phyloP scores from a whole-genome alignment of 2,329 filamentous ascomycete species.

The Fonsecaea nubica region DNA sequence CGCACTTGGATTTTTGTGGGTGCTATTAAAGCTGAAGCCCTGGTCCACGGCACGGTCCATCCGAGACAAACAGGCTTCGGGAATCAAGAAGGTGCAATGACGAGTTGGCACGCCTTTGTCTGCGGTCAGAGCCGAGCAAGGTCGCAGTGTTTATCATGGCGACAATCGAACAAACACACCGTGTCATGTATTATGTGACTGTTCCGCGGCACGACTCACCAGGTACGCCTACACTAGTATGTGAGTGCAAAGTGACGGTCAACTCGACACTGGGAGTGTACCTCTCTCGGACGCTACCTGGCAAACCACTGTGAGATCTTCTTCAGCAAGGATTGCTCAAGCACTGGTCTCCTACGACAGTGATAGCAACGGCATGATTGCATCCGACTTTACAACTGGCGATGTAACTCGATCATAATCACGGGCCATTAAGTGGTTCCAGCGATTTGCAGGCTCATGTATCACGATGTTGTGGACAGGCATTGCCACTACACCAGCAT shows the following conservation, averaged over 20 bases:
- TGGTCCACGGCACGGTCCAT: constrained; percentile 37
- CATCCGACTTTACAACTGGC: neutral
- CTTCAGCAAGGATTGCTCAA: neutral
- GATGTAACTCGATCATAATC: neutral
- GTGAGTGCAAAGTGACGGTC: neutral
- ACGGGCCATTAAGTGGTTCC: neutral
- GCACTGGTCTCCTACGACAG: neutral
- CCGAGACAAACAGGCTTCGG: neutral
- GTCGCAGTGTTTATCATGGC: neutral
- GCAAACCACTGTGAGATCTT: constrained; percentile 1
- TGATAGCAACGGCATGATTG: neutral
- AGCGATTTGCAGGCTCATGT: neutral
- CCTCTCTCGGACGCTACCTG: neutral
- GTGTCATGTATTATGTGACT: neutral
- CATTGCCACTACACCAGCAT: neutral
- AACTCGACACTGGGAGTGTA: neutral
- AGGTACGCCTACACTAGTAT: neutral
- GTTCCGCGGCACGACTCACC: too few relatives aligned
- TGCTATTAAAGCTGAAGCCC: constrained; percentile 64
- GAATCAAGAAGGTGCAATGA: constrained; percentile 24
- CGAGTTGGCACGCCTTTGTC: neutral
- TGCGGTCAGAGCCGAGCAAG: neutral
- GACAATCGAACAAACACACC: neutral
- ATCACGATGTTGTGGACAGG: neutral
- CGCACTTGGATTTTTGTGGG: constrained; percentile 71